These are phyloP conservation scores for Lipomyces yamadae DNA, from an alignment of 805 yeast species.

Conservation along the genomic window DNA sequence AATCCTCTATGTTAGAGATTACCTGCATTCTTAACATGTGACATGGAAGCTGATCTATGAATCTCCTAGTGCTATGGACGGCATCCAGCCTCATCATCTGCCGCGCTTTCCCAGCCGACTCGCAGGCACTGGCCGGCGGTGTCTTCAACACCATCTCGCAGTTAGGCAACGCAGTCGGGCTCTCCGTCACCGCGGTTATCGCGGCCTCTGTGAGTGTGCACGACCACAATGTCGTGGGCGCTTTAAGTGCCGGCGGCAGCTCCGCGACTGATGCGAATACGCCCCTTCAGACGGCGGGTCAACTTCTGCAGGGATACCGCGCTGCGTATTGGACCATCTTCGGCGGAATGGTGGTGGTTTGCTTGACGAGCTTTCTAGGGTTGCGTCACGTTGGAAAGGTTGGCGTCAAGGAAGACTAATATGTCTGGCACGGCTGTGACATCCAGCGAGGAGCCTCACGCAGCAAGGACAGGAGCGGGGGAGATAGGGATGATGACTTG, in stretches of 20 bases:
- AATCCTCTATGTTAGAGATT: slow-evolving; percentile 10
- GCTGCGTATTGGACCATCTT: slow-evolving; percentile 13
- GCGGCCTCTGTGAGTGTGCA: slow-evolving; percentile 9
- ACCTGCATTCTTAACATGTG: slow-evolving; percentile 10
- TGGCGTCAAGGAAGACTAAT: slow-evolving; percentile 11
- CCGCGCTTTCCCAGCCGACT: slow-evolving; percentile 12
- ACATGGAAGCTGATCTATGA: slow-evolving; percentile 6
- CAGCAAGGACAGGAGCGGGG: slow-evolving; percentile 12
- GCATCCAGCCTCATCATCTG: slow-evolving; percentile 12
- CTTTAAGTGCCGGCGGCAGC: slow-evolving; percentile 6
- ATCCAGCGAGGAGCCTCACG: slow-evolving; percentile 6
- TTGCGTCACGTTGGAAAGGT: slow-evolving; percentile 11
- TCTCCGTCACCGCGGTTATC: slow-evolving; percentile 9
- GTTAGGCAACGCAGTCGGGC: slow-evolving; percentile 10
- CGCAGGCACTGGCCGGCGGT: slow-evolving; percentile 12
- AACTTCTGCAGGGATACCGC: slow-evolving; percentile 11
- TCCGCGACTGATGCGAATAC: slow-evolving; percentile 13
- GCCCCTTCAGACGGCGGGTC: slow-evolving; percentile 5
- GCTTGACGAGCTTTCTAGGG: slow-evolving; percentile 10
- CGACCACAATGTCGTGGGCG: slow-evolving; percentile 10
- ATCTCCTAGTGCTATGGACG: slow-evolving; percentile 12
- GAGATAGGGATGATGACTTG: slow-evolving; percentile 10
- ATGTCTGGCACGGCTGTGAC: slow-evolving; percentile 7
- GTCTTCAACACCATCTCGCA: slow-evolving; percentile 13
- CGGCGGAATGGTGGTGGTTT: slow-evolving; percentile 12